Evolutionary conservation across 441 rosid species (phyloP), one percentile per base, ranked within the genome.

Genomic region (Cnidoscolus chayamansa): DNA sequence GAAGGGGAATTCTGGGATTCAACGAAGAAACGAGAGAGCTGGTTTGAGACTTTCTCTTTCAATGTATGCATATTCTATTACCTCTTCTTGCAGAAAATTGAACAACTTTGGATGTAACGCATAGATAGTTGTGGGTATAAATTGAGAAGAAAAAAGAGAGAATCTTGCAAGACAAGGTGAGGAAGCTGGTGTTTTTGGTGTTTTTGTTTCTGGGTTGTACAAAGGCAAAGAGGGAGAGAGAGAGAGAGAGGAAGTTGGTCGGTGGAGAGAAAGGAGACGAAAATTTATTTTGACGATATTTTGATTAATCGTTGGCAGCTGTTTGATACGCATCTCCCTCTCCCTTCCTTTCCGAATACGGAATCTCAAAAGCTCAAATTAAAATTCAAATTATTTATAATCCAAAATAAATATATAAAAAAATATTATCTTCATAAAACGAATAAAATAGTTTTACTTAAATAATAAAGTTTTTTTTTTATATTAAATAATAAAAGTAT

Each of bases 31-130:
- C 91, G 87, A 19, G 97, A 88, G 2, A 91, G 84, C 78, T 82
- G 87, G 74, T 87, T 89, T 1, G 96, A 83, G 15, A 91, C 89
- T 59, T 88, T 93, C 55, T 87, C 92, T 77, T 86, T 91, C 58
- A 91, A 81, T 25, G 89, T 32, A 70, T 82, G 70, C 97, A 91
- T 89, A 19, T 58, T 72, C 45, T 67, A 3, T 7, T 2, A 35
- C 48, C 49, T 7, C 13, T 1, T 10, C 12, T 35, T 15, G 50
- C 55, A 63, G 47, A 35, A 59, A 49, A 74, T 9, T 66, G 35
- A 48, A 32, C 31, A 15, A 59, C 63, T 30, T 30, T 19, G 54
- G 9, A 72, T 9, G 53, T 11, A 7, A 61, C 61, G 12, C 5
- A 35, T 55, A 17, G 13, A 48, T 13, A 47, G 54, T 8, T 30